Conservation (phyloP, 371 early-diverging fungal genomes). For the Mucor circinelloides region DNA sequence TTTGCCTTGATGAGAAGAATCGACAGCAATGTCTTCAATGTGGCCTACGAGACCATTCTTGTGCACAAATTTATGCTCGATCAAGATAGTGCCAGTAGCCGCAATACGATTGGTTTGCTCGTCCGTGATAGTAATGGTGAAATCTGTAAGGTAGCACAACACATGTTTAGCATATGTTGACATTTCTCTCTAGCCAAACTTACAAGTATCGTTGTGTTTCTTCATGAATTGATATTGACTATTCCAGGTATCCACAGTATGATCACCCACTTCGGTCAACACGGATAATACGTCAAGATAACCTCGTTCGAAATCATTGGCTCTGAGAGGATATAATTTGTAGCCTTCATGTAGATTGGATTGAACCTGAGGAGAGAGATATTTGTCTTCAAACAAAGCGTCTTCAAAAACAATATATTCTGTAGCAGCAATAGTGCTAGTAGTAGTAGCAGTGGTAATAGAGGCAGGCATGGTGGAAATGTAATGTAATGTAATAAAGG, state of each 20-base stretch:
- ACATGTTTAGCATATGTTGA: background rate
- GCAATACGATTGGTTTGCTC: slow-evolving; percentile 68
- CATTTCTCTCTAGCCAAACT: slow-evolving; percentile 13
- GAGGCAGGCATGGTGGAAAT: background rate
- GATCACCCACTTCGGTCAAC: slow-evolving; percentile 78
- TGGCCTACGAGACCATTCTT: slow-evolving; percentile 83
- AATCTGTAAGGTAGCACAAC: slow-evolving; percentile 40
- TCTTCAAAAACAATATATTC: slow-evolving; percentile 26
- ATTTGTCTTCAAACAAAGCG: slow-evolving; percentile 72
- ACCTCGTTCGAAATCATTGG: slow-evolving; percentile 83
- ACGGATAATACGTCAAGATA: slow-evolving; percentile 71
- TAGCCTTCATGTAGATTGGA: slow-evolving; percentile 77
- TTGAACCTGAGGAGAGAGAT: slow-evolving; percentile 78
- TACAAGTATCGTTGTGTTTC: slow-evolving; percentile 77
- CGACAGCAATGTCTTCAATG: slow-evolving; percentile 95
- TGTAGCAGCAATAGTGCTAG: background rate
- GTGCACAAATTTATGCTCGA: slow-evolving; percentile 97
- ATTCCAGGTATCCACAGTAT: slow-evolving; percentile 68
- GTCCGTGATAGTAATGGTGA: slow-evolving; percentile 85
- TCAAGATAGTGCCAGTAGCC: slow-evolving; percentile 92
- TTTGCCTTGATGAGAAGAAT: slow-evolving; percentile 88
- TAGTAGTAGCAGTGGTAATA: background rate
- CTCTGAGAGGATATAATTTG: slow-evolving; percentile 78
- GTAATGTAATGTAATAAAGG: background rate
- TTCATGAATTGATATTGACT: slow-evolving; percentile 74